Conservation (phyloP, 371 early-diverging fungal genomes). For the Coemansia sp. region DNA sequence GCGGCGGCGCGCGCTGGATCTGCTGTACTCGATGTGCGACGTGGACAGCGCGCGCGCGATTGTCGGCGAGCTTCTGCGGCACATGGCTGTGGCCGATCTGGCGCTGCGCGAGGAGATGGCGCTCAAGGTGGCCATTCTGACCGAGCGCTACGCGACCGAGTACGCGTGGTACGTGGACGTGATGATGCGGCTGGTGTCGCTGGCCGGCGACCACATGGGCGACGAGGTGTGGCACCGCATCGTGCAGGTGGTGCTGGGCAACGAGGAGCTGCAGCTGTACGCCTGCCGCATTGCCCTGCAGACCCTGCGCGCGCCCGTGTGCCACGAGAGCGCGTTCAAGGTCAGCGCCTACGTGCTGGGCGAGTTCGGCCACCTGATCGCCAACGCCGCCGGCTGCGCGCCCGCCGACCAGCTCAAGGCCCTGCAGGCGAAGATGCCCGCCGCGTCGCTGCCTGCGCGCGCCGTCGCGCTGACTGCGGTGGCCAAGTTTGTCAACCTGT, state of each 20-base stretch:
- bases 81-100: conserved; percentile 85
- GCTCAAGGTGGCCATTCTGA: conserved; percentile 95
- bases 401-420: conserved; percentile 93
- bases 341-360: conserved; percentile 95
- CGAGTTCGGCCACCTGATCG: conserved; percentile 94
- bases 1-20: conserved; percentile 90
- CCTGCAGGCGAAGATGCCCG: conserved; percentile 84
- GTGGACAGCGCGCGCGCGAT: conserved; percentile 80
- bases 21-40: conserved; percentile 96
- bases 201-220: conserved; percentile 93
- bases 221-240: conserved; percentile 98
- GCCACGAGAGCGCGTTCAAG: conserved; percentile 92
- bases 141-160: conserved; percentile 96
- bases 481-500: conserved; percentile 91
- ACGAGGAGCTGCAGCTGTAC: conserved; percentile 92
- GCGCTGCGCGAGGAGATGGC: conserved; percentile 95
- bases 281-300: conserved; percentile 83
- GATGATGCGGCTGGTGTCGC: conserved; percentile 90
- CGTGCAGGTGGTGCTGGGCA: conserved; percentile 91
- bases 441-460: conserved; percentile 76
- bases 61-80: conserved; percentile 86
- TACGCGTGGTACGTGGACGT: conserved; percentile 98
- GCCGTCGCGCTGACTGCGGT: conserved; percentile 89
- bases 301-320: conserved; percentile 77
- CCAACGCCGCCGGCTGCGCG: conserved; percentile 62